Conservation (phyloP, 805 yeast genomes). For the Metschnikowia chrysomelidarum region DNA sequence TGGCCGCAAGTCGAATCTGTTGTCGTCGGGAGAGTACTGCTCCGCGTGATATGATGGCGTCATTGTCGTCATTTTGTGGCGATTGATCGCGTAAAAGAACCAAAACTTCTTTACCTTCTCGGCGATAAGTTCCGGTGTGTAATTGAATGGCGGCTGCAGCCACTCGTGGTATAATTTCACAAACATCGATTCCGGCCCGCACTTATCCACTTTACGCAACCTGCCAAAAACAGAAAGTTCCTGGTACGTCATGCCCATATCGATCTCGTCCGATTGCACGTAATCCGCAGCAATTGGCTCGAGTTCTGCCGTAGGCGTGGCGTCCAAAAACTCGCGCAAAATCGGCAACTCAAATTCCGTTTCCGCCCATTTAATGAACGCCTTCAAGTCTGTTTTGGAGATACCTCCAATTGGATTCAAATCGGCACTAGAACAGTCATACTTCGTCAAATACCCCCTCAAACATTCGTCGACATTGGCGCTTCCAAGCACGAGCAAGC, state of each 20-base stretch:
- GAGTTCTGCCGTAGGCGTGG: constrained; percentile 96
- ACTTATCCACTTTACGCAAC: constrained; percentile 85
- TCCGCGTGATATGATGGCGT: constrained; percentile 98
- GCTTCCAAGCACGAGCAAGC: constrained; percentile 87
- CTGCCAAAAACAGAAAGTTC: constrained; percentile 90
- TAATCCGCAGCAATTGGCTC: constrained; percentile 93
- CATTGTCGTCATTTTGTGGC: constrained; percentile 96
- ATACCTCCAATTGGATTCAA: constrained; percentile 98
- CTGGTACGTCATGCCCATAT: constrained; percentile 98
- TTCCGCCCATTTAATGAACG: constrained; percentile 80
- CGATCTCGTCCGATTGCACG: constrained; percentile 94
- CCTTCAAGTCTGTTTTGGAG: constrained; percentile 88
- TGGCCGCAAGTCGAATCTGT: constrained; percentile 95
- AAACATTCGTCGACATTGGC: constrained; percentile 97
- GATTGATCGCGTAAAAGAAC: constrained; percentile 89
- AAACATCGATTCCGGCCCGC: constrained; percentile 97
- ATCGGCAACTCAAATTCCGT: constrained; percentile 71
- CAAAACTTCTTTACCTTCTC: constrained; percentile 90
- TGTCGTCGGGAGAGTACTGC: constrained; percentile 97
- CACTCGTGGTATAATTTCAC: constrained; percentile 86
- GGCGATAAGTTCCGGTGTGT: constrained; percentile 82
- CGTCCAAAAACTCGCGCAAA: constrained; percentile 72
- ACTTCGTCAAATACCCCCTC: constrained; percentile 93
- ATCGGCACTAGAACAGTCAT: constrained; percentile 97
- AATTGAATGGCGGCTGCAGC: constrained; percentile 64